A percentile compares a stretch with the other conserved stretches of the same genome.
These are phyloP conservation scores for Conticribra guillardii DNA, from an alignment of 108 stramenopile genomes.

Conservation along the genomic window DNA sequence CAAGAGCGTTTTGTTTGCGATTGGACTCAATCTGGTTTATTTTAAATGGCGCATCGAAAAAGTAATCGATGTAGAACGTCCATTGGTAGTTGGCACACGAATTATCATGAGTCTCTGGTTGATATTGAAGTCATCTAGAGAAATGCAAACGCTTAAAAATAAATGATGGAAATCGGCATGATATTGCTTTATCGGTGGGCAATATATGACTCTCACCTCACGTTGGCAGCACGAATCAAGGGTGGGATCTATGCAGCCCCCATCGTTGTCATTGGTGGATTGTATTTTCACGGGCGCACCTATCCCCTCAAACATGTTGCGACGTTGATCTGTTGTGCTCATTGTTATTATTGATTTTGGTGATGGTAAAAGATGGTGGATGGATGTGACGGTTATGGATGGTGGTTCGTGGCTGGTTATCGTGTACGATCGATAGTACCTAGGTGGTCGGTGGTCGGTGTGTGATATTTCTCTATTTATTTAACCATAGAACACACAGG, in stretches of 20 bases:
- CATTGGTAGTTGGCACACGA: not conserved
- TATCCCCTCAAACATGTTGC: constrained; percentile 68
- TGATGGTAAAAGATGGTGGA: not conserved
- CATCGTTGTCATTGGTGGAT: constrained; percentile 11
- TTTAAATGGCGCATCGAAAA: not conserved
- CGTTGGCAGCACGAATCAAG: constrained; percentile 82
- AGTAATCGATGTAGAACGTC: not conserved
- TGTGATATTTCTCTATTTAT: too few species aligned
- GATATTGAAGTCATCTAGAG: too few species aligned
- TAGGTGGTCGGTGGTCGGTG: too few species aligned
- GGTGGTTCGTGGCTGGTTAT: too few species aligned
- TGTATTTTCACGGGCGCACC: constrained; percentile 69
- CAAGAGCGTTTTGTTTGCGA: constrained; percentile 61
- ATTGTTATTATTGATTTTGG: constrained; percentile 6
- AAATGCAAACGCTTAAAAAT: too few species aligned
- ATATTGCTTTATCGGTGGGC: too few species aligned
- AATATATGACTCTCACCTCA: too few species aligned
- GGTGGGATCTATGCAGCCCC: constrained; percentile 72
- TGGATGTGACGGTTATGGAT: not conserved
- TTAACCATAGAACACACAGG: too few species aligned
- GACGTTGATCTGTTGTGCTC: not conserved
- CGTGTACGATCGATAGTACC: too few species aligned
- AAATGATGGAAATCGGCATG: too few species aligned
- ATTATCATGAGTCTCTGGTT: too few species aligned
- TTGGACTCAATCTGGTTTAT: constrained; percentile 63